Evolutionary conservation across 2,329 filamentous ascomycete genomes (phyloP).

Genomic region (Fusarium pseudograminearum): DNA sequence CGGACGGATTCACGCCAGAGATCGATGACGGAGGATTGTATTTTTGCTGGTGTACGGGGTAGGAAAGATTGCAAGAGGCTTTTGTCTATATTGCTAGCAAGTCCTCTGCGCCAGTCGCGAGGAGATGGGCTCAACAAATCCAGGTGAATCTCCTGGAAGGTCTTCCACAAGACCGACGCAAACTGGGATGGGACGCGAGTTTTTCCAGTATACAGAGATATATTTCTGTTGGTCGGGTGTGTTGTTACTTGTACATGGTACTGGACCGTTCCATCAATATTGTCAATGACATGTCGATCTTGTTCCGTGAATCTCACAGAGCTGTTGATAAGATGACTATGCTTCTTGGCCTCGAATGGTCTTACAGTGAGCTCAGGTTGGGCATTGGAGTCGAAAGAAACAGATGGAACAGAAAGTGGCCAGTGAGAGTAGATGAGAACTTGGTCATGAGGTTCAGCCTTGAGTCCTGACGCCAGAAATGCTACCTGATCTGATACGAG

Average conservation of each 20-base stretch:
- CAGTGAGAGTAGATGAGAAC: background rate
- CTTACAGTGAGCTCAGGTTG: background rate
- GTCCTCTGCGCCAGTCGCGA: background rate
- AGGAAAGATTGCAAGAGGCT: background rate
- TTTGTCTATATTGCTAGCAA: background rate
- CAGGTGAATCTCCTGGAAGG: background rate
- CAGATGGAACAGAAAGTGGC: conserved; percentile 1
- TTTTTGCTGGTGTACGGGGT: background rate
- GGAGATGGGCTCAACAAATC: background rate
- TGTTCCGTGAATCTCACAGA: background rate
- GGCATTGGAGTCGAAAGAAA: background rate
- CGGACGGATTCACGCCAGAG: conserved; percentile 3
- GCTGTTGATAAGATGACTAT: background rate
- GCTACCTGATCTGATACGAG: conserved; percentile 3
- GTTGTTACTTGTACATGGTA: background rate
- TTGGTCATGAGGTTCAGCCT: background rate
- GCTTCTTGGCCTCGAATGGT: background rate
- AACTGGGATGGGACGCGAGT: background rate
- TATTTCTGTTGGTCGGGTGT: background rate
- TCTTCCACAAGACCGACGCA: background rate
- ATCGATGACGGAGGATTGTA: background rate
- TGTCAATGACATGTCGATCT: background rate
- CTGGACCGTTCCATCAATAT: background rate
- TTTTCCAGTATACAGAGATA: background rate
- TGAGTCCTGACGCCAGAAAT: background rate